A percentile compares a stretch with the other conserved stretches of the same genome.
These are phyloP conservation scores for Diplocarpon rosae DNA, from an alignment of 2,329 filamentous ascomycete genomes.

Conservation along the genomic window DNA sequence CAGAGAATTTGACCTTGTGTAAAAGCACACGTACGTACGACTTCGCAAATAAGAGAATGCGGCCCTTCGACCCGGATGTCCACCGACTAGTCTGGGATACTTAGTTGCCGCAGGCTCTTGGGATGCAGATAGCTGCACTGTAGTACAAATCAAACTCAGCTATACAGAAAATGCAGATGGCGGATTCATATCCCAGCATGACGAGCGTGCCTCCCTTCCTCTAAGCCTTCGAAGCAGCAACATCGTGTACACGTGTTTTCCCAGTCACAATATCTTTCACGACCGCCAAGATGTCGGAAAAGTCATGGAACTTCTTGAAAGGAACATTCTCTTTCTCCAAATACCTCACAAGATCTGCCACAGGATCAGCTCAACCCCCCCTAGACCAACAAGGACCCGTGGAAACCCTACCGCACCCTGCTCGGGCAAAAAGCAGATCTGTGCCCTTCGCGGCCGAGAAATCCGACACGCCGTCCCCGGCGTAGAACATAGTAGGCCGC, in stretches of 20 bases:
- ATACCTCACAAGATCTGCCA: constrained; percentile 68
- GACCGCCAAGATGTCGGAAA: constrained; percentile 63
- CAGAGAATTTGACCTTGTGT: too few species aligned
- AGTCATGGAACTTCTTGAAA: constrained; percentile 79
- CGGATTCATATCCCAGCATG: too few species aligned
- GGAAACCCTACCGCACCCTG: constrained; percentile 59
- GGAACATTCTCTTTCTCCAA: constrained; percentile 76
- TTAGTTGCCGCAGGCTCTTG: too few species aligned
- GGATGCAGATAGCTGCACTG: too few species aligned
- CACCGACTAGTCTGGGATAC: too few species aligned
- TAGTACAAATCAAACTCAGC: too few species aligned
- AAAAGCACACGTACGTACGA: too few species aligned
- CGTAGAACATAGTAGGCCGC: constrained; percentile 81
- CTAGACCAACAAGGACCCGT: too few species aligned
- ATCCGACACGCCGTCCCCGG: constrained; percentile 87
- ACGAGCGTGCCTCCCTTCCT: too few species aligned
- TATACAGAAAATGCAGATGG: too few species aligned
- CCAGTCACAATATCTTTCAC: constrained; percentile 68
- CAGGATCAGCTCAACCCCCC: neutral
- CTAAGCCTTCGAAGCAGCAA: constrained; percentile 25
- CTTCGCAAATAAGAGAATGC: too few species aligned
- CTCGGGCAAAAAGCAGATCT: constrained; percentile 86
- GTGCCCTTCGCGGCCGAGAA: constrained; percentile 85
- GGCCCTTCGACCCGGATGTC: too few species aligned
- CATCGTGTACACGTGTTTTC: constrained; percentile 56